phyloP scores from a whole-genome alignment of 2,329 filamentous ascomycete species.

The Aspergillus transmontanensis region DNA sequence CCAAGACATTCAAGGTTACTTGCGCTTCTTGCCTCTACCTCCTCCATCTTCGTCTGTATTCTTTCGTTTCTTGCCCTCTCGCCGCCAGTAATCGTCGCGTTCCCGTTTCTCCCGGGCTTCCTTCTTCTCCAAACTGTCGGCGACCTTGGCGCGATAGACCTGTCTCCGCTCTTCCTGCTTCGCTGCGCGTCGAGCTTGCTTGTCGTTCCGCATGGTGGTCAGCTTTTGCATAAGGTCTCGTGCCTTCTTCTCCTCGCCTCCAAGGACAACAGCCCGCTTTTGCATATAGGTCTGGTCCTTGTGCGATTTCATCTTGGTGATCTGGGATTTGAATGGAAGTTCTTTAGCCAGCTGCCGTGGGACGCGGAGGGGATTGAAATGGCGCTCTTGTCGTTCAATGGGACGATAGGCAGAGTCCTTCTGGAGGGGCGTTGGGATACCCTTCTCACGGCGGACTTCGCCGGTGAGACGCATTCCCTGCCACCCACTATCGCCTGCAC shows the following conservation, averaged over 20 bases:
- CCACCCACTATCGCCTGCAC: slow-evolving; percentile 59
- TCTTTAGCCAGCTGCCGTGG: slow-evolving; percentile 65
- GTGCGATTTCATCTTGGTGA: slow-evolving; percentile 77
- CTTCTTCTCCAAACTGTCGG: slow-evolving; percentile 81
- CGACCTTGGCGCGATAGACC: slow-evolving; percentile 80
- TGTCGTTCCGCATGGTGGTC: slow-evolving; percentile 86
- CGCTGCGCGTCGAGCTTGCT: slow-evolving; percentile 75
- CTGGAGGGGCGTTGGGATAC: slow-evolving; percentile 73
- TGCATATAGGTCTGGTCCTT: slow-evolving; percentile 85
- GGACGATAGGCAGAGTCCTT: slow-evolving; percentile 84
- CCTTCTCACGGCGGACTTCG: slow-evolving; percentile 77
- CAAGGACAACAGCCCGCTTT: slow-evolving; percentile 87
- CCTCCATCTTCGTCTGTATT: slow-evolving; percentile 53
- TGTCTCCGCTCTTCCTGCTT: slow-evolving; percentile 88
- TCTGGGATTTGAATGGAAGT: slow-evolving; percentile 91
- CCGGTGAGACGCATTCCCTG: slow-evolving; percentile 92
- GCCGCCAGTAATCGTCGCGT: slow-evolving; percentile 87
- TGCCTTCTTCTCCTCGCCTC: slow-evolving; percentile 85
- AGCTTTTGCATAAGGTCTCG: slow-evolving; percentile 91
- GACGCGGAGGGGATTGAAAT: slow-evolving; percentile 70
- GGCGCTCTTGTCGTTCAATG: slow-evolving; percentile 61
- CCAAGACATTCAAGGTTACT: slow-evolving; percentile 23
- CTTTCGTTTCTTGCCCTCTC: slow-evolving; percentile 81
- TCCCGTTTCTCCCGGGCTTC: slow-evolving; percentile 85
- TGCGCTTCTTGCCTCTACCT: slow-evolving; percentile 51